Evolutionary conservation across 2,329 filamentous ascomycete genomes (phyloP).

Genomic region (Aspergillus carbonarius): DNA sequence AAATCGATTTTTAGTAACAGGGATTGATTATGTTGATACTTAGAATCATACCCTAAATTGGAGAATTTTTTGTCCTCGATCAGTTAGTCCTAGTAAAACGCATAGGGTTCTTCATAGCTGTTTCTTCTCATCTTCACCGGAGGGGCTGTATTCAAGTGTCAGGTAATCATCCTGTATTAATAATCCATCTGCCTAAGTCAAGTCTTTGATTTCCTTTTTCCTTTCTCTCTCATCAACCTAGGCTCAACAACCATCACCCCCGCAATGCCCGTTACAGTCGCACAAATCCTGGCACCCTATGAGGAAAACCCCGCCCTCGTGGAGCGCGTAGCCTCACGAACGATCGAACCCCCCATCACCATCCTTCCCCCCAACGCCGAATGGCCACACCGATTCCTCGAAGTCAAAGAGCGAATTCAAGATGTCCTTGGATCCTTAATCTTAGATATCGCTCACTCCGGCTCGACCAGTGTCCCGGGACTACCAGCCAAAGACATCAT

Average conservation of each 20-base stretch:
- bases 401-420: constrained; percentile 20
- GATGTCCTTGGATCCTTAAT: constrained; percentile 20
- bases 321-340: constrained; percentile 7
- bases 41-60: no score
- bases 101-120: no score
- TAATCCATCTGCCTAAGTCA: no score
- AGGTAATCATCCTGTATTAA: no score
- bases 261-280: not conserved
- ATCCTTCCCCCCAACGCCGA: constrained; percentile 25
- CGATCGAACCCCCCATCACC: constrained; percentile 13
- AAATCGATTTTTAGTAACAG: no score
- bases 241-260: not conserved
- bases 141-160: no score
- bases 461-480: constrained; percentile 52
- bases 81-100: no score
- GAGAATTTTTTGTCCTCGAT: no score
- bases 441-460: constrained; percentile 46
- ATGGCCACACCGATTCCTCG: constrained; percentile 23
- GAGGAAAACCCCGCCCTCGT: not conserved
- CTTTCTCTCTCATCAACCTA: no score
- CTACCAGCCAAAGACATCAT: constrained; percentile 55
- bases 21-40: no score
- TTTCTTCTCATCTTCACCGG: no score
- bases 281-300: not conserved
- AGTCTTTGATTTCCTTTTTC: not conserved